Evolutionary conservation across 371 early-diverging fungal genomes (phyloP).

Genomic region (Umbelopsis sp.): DNA sequence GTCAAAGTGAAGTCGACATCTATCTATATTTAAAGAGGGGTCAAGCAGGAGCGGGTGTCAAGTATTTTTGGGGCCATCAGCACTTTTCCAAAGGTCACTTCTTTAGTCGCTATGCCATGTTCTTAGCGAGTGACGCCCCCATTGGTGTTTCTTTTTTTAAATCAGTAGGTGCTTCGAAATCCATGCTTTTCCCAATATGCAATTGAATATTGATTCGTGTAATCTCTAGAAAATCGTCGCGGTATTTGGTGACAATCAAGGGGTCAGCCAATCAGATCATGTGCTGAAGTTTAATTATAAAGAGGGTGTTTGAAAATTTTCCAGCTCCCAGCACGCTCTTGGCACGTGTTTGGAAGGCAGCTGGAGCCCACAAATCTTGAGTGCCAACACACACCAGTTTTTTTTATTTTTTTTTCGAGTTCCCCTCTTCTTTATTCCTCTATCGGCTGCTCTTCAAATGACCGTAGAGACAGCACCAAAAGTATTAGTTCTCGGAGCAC

Average conservation of each 20-base stretch:
- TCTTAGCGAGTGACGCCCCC: too few relatives aligned
- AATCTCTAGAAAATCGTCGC: neutral
- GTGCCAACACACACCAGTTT: too few relatives aligned
- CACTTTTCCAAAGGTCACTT: too few relatives aligned
- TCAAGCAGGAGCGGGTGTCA: conserved; percentile 5
- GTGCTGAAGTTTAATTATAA: neutral
- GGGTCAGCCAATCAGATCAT: neutral
- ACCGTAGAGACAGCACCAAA: conserved; percentile 22
- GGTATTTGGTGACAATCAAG: conserved; percentile 14
- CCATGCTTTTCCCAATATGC: neutral
- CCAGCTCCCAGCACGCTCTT: neutral
- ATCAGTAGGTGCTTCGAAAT: too few relatives aligned
- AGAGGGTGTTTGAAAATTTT: neutral
- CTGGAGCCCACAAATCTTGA: too few relatives aligned
- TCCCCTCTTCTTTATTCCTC: conserved; percentile 14
- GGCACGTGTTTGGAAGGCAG: conserved; percentile 21
- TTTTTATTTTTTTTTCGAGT: conserved; percentile 5
- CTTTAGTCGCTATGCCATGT: too few relatives aligned
- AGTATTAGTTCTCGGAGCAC: conserved; percentile 80
- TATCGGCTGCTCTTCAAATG: conserved; percentile 13
- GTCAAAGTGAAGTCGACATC: conserved; percentile 11
- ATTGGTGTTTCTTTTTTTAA: too few relatives aligned
- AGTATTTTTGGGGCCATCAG: neutral
- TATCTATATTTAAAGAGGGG: conserved; percentile 14
- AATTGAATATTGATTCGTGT: neutral